Evolutionary conservation across 2,329 filamentous ascomycete species (phyloP).

Genomic region (Colletotrichum spinosum): DNA sequence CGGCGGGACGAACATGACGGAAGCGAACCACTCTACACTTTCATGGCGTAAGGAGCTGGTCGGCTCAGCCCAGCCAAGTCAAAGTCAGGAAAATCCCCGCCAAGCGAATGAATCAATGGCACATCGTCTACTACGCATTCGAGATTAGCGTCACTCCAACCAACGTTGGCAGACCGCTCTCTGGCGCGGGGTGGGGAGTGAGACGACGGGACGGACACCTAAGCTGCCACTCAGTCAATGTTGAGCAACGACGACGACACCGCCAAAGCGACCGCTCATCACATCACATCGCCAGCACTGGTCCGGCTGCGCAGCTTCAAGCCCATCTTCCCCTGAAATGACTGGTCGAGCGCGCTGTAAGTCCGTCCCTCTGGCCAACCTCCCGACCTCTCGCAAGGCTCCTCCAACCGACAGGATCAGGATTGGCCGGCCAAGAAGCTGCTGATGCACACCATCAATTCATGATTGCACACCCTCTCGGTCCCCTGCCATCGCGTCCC

Average conservation of each 20-base stretch:
- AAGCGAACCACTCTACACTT: slow-evolving; percentile 10
- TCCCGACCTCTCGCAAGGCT: slow-evolving; percentile 16
- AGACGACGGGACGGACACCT: too few species aligned
- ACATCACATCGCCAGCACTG: background rate
- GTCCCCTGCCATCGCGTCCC: slow-evolving; percentile 16
- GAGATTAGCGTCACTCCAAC: slow-evolving; percentile 16
- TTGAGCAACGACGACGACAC: too few species aligned
- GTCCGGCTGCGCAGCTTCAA: background rate
- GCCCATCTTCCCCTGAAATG: background rate
- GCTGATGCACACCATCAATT: slow-evolving; percentile 34
- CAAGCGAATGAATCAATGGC: slow-evolving; percentile 11
- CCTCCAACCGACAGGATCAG: slow-evolving; percentile 26
- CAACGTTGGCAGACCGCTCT: slow-evolving; percentile 20
- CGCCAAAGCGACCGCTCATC: background rate
- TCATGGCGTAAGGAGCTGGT: background rate
- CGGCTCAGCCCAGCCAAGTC: slow-evolving; percentile 14
- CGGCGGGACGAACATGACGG: slow-evolving; percentile 1
- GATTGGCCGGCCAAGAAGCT: slow-evolving; percentile 33
- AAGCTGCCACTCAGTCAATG: too few species aligned
- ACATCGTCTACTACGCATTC: background rate
- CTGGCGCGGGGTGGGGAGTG: slow-evolving; percentile 2
- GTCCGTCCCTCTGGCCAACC: slow-evolving; percentile 22
- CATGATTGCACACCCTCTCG: slow-evolving; percentile 22
- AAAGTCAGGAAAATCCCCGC: slow-evolving; percentile 1
- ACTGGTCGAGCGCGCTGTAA: slow-evolving; percentile 17